Conservation (phyloP, 169 alveolate genomes). For the Eimeria praecox region DNA sequence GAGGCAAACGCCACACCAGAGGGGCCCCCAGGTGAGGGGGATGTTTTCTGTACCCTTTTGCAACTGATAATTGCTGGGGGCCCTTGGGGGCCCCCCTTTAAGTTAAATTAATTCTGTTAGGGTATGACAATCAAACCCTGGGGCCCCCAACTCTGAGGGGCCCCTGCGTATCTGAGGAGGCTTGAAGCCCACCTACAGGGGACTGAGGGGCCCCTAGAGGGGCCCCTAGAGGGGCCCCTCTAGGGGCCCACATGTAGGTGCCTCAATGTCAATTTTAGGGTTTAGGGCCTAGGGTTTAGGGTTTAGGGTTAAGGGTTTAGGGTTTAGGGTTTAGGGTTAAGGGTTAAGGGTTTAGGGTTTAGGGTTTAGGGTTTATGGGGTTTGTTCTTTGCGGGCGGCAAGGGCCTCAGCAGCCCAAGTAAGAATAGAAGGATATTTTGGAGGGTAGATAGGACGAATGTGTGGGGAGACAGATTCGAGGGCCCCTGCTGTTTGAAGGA, state of each 20-base stretch:
- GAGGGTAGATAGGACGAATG: not conserved
- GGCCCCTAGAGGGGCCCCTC: not conserved
- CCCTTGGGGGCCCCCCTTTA: not conserved
- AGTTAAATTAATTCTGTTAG: not conserved
- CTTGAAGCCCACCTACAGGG: not conserved
- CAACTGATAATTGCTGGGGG: not conserved
- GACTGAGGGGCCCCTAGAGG: not conserved
- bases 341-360: not conserved
- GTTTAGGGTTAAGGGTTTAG: not conserved
- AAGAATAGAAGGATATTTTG: not conserved
- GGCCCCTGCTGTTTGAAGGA: not conserved
- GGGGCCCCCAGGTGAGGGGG: constrained; percentile 30
- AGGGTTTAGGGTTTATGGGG: not conserved
- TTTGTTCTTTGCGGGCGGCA: not conserved
- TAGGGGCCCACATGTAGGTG: not conserved
- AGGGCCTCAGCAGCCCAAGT: not conserved
- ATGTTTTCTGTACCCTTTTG: not conserved
- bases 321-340: not conserved
- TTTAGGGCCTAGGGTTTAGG: not conserved
- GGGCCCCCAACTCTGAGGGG: constrained; percentile 6
- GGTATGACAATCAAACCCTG: not conserved
- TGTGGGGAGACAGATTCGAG: not conserved
- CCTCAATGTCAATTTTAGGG: not conserved
- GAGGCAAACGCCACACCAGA: not conserved
- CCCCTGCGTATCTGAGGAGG: not conserved